These are phyloP conservation scores for Exophiala calicioides DNA, from an alignment of 2,329 filamentous ascomycete species.

Conservation along the genomic window DNA sequence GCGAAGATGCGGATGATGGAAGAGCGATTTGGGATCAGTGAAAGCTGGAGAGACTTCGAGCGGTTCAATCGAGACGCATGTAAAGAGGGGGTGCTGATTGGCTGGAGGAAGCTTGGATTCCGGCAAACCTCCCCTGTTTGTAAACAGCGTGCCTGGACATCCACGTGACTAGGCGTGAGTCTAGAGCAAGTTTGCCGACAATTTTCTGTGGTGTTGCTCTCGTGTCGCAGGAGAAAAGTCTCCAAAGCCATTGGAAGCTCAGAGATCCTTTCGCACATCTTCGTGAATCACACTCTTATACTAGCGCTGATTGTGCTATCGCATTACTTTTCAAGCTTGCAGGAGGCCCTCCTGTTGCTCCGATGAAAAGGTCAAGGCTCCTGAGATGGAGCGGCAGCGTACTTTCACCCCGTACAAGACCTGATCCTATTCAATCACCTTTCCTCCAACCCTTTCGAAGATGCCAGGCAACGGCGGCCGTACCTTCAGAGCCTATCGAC, in stretches of 20 bases:
- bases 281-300: background rate
- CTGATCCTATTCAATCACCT: slow-evolving; percentile 39
- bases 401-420: slow-evolving; percentile 50
- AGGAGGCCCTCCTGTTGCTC: slow-evolving; percentile 24
- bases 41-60: background rate
- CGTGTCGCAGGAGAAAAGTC: slow-evolving; percentile 30
- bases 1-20: background rate
- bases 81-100: slow-evolving; percentile 8
- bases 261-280: background rate
- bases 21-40: background rate
- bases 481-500: slow-evolving; percentile 33
- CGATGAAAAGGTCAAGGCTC: slow-evolving; percentile 55
- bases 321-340: background rate
- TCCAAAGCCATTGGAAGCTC: slow-evolving; percentile 11
- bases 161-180: background rate
- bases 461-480: slow-evolving; percentile 45
- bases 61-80: slow-evolving; percentile 9
- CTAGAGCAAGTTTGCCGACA: slow-evolving; percentile 5
- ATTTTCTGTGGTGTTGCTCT: slow-evolving; percentile 26
- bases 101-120: background rate
- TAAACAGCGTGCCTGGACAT: background rate
- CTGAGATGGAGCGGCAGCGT: slow-evolving; percentile 54
- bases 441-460: slow-evolving; percentile 40
- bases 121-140: slow-evolving; percentile 11
- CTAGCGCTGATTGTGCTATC: background rate